Conservation (phyloP, 78 protist species). For the slime mould (Dictyostelium discoideum) region DNA sequence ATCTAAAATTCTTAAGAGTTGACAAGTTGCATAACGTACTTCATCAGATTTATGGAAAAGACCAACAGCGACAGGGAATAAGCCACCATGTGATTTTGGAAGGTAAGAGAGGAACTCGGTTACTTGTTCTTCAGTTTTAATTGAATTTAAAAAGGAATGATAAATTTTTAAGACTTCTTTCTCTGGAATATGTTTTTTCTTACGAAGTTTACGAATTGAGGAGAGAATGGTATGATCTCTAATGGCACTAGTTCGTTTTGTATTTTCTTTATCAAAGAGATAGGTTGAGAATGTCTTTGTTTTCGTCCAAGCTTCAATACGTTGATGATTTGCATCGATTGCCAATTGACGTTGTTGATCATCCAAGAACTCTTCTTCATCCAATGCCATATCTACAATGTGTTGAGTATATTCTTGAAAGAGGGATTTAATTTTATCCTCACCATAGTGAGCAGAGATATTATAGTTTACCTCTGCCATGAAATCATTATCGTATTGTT, state of each 20-base stretch:
- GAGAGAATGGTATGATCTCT: conserved; percentile 46
- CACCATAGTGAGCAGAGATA: conserved; percentile 76
- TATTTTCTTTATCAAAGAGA: conserved; percentile 44
- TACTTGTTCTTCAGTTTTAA: conserved; percentile 82
- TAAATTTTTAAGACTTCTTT: conserved; percentile 73
- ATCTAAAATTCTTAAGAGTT: conserved; percentile 82
- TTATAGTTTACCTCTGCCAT: conserved; percentile 77
- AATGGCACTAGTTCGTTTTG: conserved; percentile 53
- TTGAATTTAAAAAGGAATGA: conserved; percentile 30
- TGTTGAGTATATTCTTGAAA: conserved; percentile 85
- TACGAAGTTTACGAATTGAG: conserved; percentile 44
- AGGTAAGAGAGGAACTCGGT: conserved; percentile 84
- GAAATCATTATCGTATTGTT: conserved; percentile 69
- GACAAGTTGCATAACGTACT: conserved; percentile 80
- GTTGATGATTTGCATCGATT: conserved; percentile 49
- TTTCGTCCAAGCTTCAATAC: conserved; percentile 63
- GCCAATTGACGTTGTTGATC: conserved; percentile 49
- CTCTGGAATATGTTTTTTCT: conserved; percentile 70
- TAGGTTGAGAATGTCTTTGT: conserved; percentile 71
- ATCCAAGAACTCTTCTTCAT: conserved; percentile 79
- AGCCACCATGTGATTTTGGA: conserved; percentile 91
- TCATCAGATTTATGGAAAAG: conserved; percentile 83
- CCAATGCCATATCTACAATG: conserved; percentile 79
- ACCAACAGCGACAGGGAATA: conserved; percentile 87
- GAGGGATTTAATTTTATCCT: conserved; percentile 41